These are phyloP conservation scores for barley (Hordeum vulgare) DNA, from an alignment of 176 grass and related monocot genomes.

Conservation along the genomic window MorexV3_pseudomolecules_assembly NC_058522.1:384107897-384108396, in stretches of 20 bases:
- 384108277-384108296: conserved; percentile 5
- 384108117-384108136: conserved; percentile 16
- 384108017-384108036: background rate
- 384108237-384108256: conserved; percentile 55
- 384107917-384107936: conserved; percentile 25
- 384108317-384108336: conserved; percentile 33
- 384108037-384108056: background rate
- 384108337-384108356: conserved; percentile 54
- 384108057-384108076: conserved; percentile 17
- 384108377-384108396: conserved; percentile 82
- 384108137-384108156: background rate
- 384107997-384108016: conserved; percentile 2
- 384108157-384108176: conserved; percentile 12
- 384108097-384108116: background rate
- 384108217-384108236: conserved; percentile 80
- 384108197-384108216: conserved; percentile 75
- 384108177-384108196: conserved; percentile 14
- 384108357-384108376: conserved; percentile 49
- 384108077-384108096: conserved; percentile 31
- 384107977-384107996: conserved; percentile 33
- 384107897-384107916: background rate
- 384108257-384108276: conserved; percentile 44
- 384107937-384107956: background rate
- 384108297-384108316: background rate
- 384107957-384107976: conserved; percentile 29